Conservation (phyloP, 495 filamentous ascomycete genomes). For the Xylaria longipes region DNA sequence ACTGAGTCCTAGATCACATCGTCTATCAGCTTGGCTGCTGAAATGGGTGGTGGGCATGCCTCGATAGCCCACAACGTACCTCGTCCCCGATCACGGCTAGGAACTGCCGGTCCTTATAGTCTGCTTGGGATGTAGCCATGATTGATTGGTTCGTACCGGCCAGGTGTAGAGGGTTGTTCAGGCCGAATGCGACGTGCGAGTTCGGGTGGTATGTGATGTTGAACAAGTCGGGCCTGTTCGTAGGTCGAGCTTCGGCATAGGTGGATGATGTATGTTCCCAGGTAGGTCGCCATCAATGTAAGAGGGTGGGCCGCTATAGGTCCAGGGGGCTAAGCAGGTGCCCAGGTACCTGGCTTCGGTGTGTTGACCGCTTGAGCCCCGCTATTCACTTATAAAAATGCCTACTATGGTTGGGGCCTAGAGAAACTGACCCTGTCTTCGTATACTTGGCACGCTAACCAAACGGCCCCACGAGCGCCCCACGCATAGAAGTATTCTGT, state of each 20-base stretch:
- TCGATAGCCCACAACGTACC: constrained; percentile 55
- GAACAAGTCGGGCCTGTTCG: background rate
- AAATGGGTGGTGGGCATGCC: background rate
- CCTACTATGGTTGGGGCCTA: no score
- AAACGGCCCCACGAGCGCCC: no score
- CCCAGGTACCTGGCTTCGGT: background rate
- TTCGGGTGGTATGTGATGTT: constrained; percentile 9
- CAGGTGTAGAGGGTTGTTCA: constrained; percentile 22
- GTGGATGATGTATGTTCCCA: background rate
- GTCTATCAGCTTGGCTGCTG: constrained; percentile 22
- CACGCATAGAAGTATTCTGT: no score
- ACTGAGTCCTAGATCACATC: constrained; percentile 75
- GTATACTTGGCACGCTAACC: no score
- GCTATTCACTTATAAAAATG: background rate
- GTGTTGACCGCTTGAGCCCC: background rate
- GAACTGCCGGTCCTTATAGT: constrained; percentile 91
- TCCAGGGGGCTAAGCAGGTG: background rate
- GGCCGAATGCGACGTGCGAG: constrained; percentile 17
- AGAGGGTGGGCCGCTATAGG: background rate
- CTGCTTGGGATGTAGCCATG: constrained; percentile 64
- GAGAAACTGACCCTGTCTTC: no score
- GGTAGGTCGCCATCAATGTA: background rate
- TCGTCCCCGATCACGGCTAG: constrained; percentile 98
- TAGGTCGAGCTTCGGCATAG: background rate
- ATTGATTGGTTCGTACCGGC: constrained; percentile 24